These are phyloP conservation scores for Cyclostephanos invisitatus DNA, from an alignment of 108 stramenopile species.

Conservation along the genomic window DNA sequence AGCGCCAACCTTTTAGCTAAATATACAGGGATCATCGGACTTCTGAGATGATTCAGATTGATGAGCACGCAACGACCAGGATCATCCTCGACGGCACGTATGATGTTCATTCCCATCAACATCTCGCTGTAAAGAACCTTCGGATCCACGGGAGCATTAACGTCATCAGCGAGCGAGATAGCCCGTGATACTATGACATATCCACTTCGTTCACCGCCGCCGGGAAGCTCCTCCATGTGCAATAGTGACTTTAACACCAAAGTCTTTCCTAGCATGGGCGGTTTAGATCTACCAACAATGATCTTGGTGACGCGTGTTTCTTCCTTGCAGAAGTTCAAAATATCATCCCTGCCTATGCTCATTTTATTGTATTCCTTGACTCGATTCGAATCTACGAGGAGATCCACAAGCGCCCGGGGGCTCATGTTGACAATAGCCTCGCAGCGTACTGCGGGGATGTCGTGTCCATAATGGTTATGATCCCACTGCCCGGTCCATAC, in stretches of 20 bases:
- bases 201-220: slow-evolving; percentile 51
- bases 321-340: slow-evolving; percentile 56
- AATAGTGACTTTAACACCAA: slow-evolving; percentile 65
- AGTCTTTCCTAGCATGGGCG: slow-evolving; percentile 71
- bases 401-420: slow-evolving; percentile 53
- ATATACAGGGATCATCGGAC: slow-evolving; percentile 78
- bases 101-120: slow-evolving; percentile 72
- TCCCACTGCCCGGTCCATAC: slow-evolving; percentile 71
- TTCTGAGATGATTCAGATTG: slow-evolving; percentile 72
- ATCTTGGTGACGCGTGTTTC: slow-evolving; percentile 64
- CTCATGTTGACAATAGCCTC: slow-evolving; percentile 67
- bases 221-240: slow-evolving; percentile 63
- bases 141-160: slow-evolving; percentile 28
- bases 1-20: slow-evolving; percentile 71
- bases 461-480: slow-evolving; percentile 68
- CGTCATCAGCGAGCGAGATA: slow-evolving; percentile 47
- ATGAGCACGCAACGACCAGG: slow-evolving; percentile 66
- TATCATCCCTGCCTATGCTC: slow-evolving; percentile 74
- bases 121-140: slow-evolving; percentile 67
- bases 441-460: slow-evolving; percentile 75
- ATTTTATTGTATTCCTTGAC: slow-evolving; percentile 89
- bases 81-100: slow-evolving; percentile 59
- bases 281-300: slow-evolving; percentile 56
- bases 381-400: slow-evolving; percentile 72
- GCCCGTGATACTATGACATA: slow-evolving; percentile 72